These are phyloP conservation scores for Escallonia rubra DNA, from an alignment of 129 eudicot species.

Conservation along the genomic window DNA sequence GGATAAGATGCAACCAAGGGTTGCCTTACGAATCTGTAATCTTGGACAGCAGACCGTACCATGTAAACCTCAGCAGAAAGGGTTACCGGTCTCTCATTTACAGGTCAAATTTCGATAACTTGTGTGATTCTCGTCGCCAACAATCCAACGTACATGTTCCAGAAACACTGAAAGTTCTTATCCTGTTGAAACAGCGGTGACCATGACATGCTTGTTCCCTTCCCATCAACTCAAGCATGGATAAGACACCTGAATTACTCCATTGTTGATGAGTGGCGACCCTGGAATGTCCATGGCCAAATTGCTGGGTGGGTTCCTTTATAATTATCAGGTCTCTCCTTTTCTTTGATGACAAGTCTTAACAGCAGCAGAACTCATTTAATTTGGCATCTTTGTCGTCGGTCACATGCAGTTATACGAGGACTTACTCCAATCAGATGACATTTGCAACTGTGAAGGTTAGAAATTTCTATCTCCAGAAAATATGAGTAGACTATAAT, in stretches of 20 bases:
- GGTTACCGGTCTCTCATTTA: constrained; percentile 48
- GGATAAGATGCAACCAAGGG: constrained; percentile 34
- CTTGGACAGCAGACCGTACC: constrained; percentile 25
- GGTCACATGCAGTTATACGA: constrained; percentile 26
- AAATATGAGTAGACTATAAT: no score
- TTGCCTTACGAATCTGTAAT: constrained; percentile 9
- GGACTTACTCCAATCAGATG: constrained; percentile 51
- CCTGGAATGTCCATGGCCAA: constrained; percentile 54
- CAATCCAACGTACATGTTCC: no score
- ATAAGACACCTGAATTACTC: constrained; percentile 37
- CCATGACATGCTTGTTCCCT: constrained; percentile 53
- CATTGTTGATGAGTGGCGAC: constrained; percentile 57
- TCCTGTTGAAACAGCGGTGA: constrained; percentile 37
- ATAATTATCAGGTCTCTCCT: background rate
- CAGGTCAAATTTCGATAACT: constrained; percentile 18
- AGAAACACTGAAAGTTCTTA: no score
- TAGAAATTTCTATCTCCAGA: constrained; percentile 14
- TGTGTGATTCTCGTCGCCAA: no score
- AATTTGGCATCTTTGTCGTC: background rate
- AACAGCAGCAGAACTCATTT: background rate
- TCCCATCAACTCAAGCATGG: constrained; percentile 62
- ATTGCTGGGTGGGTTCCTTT: constrained; percentile 48
- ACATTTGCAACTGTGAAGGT: constrained; percentile 61
- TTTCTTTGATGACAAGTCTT: background rate
- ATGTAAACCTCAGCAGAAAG: constrained; percentile 39